These are phyloP conservation scores for Pulveroboletus sp. DNA, from an alignment of 768 basidiomycete species.

Conservation along the genomic window DNA sequence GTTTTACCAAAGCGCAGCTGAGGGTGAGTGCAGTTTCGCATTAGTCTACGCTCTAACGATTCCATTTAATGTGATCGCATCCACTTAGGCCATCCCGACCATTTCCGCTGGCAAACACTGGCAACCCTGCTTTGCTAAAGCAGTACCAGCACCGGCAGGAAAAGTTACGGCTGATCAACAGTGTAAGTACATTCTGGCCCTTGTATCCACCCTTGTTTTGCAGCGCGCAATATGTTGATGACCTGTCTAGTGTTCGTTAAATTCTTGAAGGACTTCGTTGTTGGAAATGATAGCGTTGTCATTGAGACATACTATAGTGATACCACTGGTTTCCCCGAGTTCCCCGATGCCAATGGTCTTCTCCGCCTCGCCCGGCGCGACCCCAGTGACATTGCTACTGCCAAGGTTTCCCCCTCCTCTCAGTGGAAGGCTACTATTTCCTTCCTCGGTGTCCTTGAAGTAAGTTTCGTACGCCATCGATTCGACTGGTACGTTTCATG, in stretches of 20 bases:
- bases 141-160: too few relatives aligned
- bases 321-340: too few relatives aligned
- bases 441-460: too few relatives aligned
- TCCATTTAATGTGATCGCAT: background rate
- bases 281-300: background rate
- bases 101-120: background rate
- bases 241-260: background rate
- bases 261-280: conserved; percentile 2
- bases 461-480: too few relatives aligned
- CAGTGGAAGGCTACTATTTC: too few relatives aligned
- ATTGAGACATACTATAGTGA: background rate
- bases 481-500: too few relatives aligned
- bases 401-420: too few relatives aligned
- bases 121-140: background rate
- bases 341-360: too few relatives aligned
- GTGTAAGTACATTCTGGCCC: too few relatives aligned
- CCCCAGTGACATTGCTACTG: too few relatives aligned
- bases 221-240: background rate
- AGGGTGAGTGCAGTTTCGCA: background rate
- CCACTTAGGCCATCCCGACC: background rate
- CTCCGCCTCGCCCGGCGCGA: too few relatives aligned
- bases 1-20: background rate
- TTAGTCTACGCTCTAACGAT: background rate
- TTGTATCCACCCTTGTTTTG: too few relatives aligned
- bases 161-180: background rate